Base-by-base conservation (phyloP, 2,329 filamentous ascomycete species). In the Reticulascus tulasneorum region DNA sequence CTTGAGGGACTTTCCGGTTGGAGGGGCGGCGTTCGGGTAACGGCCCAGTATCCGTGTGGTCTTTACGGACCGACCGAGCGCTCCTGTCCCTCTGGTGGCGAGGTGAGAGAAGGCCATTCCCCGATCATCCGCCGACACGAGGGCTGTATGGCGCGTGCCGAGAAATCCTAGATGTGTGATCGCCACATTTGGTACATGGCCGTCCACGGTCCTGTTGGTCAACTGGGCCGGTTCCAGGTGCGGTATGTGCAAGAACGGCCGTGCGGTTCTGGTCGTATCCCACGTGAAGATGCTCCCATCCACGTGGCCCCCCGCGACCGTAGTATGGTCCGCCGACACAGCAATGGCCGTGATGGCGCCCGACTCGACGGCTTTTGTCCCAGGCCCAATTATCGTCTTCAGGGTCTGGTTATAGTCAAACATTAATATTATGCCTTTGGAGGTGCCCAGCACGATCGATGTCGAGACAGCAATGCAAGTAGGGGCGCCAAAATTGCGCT, bases 91-190 rank as follows among this genome's bases (percentile, higher is more conserved):
- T 50, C 94, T 76, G 9, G 88, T 94, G 9, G 93, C 94, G 9
- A 98, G 75, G 61, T 98, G 94, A 4, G 93, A 96, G 59, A 98
- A 98, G 1, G 93, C 91, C 94, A 98, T 98, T 15, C 94, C 93
- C 31, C 79, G 79, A 52, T 94, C 86, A 60, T 98, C 90, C 3
- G 93, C 93, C 5, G 93, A 98, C 9, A 97, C 90, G 6, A 98
- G 71, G 4, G 94, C 93, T 11, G 93, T 98, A 52, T 93, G 90
- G 40, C 94, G 77, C 4, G 87, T 96, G 7, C 91, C 93, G 6
- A 98, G 70, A 55, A 98, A 98, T 0, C 91, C 93, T n/a, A 98
- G 64, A 59, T 98, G 90, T 7, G 93, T 79, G 28, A 98, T 79
- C 4, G 86, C 76, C 21, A 82, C 79, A 42, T 84, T 84, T 6